Evolutionary conservation across 2,329 filamentous ascomycete genomes (phyloP).

Genomic region (Pseudogymnoascus sp.): DNA sequence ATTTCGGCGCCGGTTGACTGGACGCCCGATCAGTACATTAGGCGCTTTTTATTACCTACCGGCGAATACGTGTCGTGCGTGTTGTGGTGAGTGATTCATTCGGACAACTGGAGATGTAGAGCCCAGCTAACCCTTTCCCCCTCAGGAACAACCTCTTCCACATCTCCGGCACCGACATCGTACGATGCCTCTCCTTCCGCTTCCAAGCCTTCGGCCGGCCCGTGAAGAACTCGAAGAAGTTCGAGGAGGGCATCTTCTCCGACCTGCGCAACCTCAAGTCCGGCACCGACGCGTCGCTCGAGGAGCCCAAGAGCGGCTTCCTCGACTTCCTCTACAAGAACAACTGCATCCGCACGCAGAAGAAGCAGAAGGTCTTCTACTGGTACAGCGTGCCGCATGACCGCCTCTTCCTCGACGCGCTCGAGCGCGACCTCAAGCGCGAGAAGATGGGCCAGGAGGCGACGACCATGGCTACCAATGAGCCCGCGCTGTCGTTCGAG

Average conservation of each 20-base stretch:
- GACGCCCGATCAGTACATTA: constrained; percentile 93
- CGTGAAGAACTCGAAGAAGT: constrained; percentile 99
- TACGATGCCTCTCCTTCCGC: constrained; percentile 92
- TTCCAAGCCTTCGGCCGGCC: constrained; percentile 98
- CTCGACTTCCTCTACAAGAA: constrained; percentile 99
- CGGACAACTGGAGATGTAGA: constrained; percentile 8
- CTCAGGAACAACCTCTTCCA: constrained; percentile 94
- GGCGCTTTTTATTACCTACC: constrained; percentile 88
- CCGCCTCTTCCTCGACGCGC: constrained; percentile 89
- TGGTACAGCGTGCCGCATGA: constrained; percentile 99
- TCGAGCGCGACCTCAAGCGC: constrained; percentile 94
- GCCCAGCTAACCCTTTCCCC: constrained; percentile 23
- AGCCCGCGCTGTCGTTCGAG: constrained; percentile 95
- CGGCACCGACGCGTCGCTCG: constrained; percentile 92
- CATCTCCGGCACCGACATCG: constrained; percentile 97
- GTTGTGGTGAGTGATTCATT: constrained; percentile 55
- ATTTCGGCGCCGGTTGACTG: constrained; percentile 98
- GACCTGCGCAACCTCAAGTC: constrained; percentile 97
- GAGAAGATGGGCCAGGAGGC: constrained; percentile 99
- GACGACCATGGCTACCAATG: constrained; percentile 91
- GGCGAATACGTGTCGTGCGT: constrained; percentile 99
- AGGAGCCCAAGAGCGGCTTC: constrained; percentile 98
- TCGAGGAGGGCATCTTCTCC: constrained; percentile 98
- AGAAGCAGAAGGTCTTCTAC: constrained; percentile 99
- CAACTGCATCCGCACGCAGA: constrained; percentile 99